A percentile compares a stretch with the other conserved stretches of the same genome.
These are phyloP conservation scores for Mrakia gelida DNA, from an alignment of 768 basidiomycete species.

Conservation along the genomic window DNA sequence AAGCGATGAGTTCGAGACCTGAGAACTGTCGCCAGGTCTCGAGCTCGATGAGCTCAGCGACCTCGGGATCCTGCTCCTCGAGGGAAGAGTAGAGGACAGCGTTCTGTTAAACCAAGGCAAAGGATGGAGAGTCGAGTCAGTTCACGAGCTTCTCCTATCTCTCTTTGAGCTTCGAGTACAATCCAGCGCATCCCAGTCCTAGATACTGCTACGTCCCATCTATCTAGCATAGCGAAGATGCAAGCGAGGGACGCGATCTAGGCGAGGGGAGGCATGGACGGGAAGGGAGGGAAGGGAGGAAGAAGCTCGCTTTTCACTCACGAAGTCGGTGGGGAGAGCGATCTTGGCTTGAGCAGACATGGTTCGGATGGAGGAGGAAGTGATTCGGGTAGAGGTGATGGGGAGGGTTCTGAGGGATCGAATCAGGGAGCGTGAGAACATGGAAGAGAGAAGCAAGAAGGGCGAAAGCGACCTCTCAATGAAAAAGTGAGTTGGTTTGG, in stretches of 20 bases:
- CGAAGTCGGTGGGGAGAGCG: constrained; percentile 48
- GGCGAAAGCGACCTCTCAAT: not conserved
- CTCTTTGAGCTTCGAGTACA: too few relatives aligned
- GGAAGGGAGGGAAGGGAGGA: not conserved
- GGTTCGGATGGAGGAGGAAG: constrained; percentile 38
- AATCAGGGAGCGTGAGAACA: constrained; percentile 28
- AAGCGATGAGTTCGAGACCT: constrained; percentile 96
- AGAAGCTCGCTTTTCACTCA: constrained; percentile 34
- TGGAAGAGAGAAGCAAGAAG: not conserved
- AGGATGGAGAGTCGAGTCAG: constrained; percentile 2
- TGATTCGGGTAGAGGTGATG: constrained; percentile 18
- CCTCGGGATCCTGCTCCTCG: constrained; percentile 85
- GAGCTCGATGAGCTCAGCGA: constrained; percentile 90
- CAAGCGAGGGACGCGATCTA: too few relatives aligned
- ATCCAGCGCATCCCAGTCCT: too few relatives aligned
- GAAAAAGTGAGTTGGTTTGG: too few relatives aligned
- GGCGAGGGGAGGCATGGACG: not conserved
- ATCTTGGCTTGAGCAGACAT: constrained; percentile 40
- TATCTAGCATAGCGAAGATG: too few relatives aligned
- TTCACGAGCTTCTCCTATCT: not conserved
- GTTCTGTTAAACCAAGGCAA: constrained; percentile 60
- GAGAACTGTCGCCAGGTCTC: constrained; percentile 98
- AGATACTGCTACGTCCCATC: too few relatives aligned
- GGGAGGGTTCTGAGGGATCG: constrained; percentile 33
- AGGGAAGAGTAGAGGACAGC: constrained; percentile 81